Percentiles rank a stretch among this genome's conserved stretches.
Conservation (phyloP, 2,329 filamentous ascomycete genomes). For the Alternaria hordeiaustralica region DNA sequence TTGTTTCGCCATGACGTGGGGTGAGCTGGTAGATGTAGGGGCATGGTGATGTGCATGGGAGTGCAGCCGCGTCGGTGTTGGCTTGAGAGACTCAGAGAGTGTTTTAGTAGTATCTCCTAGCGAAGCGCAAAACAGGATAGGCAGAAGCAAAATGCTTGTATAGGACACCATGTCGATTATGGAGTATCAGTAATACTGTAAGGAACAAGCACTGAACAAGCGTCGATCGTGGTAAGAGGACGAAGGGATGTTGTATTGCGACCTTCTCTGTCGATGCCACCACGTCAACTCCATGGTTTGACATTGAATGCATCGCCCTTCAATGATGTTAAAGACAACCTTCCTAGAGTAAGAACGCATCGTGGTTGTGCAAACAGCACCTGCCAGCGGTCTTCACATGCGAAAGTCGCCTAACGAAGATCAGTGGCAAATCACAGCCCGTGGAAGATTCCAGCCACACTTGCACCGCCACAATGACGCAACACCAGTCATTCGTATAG, state of each 20-base stretch:
- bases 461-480: constrained; percentile 39
- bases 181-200: background rate
- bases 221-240: background rate
- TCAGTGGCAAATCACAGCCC: constrained; percentile 17
- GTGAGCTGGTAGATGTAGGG: too few species aligned
- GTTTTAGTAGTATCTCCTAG: background rate
- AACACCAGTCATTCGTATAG: constrained; percentile 3
- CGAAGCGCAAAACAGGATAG: background rate
- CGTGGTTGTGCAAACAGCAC: background rate
- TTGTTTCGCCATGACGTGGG: background rate
- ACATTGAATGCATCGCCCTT: background rate
- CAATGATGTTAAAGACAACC: background rate
- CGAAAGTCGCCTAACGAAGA: background rate
- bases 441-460: constrained; percentile 31
- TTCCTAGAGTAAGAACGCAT: background rate
- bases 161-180: background rate
- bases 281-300: background rate
- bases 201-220: background rate
- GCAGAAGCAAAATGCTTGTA: background rate
- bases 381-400: background rate
- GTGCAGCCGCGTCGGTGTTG: background rate
- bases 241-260: too few species aligned
- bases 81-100: background rate
- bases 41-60: background rate
- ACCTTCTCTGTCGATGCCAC: background rate